phyloP scores from a whole-genome alignment of 768 basidiomycete species.

The Kwoniella sp. region DNA sequence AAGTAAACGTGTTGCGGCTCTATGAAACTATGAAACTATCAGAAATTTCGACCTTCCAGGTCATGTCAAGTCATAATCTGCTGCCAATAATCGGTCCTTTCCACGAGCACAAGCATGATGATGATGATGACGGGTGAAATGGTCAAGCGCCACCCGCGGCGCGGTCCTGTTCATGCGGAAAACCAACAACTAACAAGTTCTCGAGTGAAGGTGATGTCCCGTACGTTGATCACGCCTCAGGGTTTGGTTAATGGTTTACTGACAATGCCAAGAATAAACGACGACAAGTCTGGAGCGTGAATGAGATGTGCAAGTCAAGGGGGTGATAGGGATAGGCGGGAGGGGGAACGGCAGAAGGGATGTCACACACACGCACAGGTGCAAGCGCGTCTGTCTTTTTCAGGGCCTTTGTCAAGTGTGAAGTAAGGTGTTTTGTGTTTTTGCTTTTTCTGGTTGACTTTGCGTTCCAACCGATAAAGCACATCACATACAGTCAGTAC shows the following conservation, averaged over 20 bases:
- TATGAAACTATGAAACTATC: too few species aligned
- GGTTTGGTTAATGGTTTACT: neutral
- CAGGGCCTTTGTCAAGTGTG: neutral
- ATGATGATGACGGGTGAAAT: too few species aligned
- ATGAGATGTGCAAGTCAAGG: too few species aligned
- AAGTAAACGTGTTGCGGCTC: neutral
- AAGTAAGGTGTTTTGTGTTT: too few species aligned
- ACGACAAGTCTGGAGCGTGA: too few species aligned
- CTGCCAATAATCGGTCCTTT: too few species aligned
- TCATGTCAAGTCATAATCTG: too few species aligned
- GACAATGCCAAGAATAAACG: neutral
- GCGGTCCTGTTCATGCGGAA: neutral
- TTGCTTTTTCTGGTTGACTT: constrained; percentile 1
- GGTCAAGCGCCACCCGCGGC: neutral
- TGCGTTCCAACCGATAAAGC: constrained; percentile 1
- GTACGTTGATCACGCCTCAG: neutral
- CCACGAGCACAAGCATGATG: too few species aligned
- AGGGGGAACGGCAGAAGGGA: too few species aligned
- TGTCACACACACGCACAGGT: too few species aligned
- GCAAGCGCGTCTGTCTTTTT: neutral
- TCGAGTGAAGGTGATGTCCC: neutral
- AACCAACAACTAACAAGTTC: neutral
- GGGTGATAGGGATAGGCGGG: too few species aligned
- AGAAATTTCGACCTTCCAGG: too few species aligned
- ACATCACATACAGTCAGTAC: neutral